Base-by-base conservation (phyloP, 176 grass and related monocot genomes). In the Rhynchospora breviuscula region DNA sequence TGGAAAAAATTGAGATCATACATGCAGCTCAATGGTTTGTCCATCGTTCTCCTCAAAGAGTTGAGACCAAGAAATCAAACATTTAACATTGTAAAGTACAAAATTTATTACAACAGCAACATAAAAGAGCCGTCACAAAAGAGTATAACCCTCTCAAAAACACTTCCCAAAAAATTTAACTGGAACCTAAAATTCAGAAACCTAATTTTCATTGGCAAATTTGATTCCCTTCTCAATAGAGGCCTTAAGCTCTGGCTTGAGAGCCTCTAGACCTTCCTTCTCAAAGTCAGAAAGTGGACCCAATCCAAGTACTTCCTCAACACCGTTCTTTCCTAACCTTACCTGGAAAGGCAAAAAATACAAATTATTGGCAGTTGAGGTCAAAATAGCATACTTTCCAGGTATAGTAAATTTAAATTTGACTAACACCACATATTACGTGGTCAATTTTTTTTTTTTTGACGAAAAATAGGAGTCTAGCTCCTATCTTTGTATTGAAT, bases 211-310 rank as follows among this genome's bases (percentile, higher is more conserved):
- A 4, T 61, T 57, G 1, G 89, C 88, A 4, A 96, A 99, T 79
- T 89, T 87, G 86, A 94, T 61, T 9, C 97, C 93, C 88, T 96
- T 96, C 85, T 94, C 97, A 33, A 96, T 99, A n/a, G 97, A 99
- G 63, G 91, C 63, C 84, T 91, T 85, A 26, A 99, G 88, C 49
- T 99, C 93, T 6, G 89, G 83, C 82, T 96, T 96, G 22, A 94
- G 90, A 65, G 83, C 87, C 57, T 94, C 91, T 46, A 99, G 77
- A 1, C 97, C 91, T 83, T 92, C 68, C 88, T 96, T 87, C 85
- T 90, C 88, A 35, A 66, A 90, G 9, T 90, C 85, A 80, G 88
- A 80, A 44, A 90, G 81, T 22, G 62, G 17, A n/a, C 88, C 88
- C 64, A 90, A 68, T 75, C 88, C 88, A 71, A 84, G 57, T 23